phyloP scores from a whole-genome alignment of 257 asterid genomes.

The Solanum pennellii region DNA sequence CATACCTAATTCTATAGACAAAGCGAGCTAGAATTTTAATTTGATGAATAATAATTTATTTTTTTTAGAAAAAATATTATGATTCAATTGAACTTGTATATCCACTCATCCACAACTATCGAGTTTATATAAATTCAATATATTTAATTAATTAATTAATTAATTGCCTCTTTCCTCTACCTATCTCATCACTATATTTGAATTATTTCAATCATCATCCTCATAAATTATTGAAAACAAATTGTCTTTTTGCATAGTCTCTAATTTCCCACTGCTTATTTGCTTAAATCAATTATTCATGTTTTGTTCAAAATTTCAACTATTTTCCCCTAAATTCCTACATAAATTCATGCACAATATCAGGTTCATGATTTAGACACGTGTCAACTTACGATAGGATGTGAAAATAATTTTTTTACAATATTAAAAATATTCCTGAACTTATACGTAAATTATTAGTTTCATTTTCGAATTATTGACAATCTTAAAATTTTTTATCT shows the following conservation, averaged over 20 bases:
- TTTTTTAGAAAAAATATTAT: fast-evolving
- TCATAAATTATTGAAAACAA: background rate
- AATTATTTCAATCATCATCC: background rate
- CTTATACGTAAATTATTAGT: too few species aligned
- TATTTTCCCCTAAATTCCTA: background rate
- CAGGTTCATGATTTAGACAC: background rate
- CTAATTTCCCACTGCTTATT: background rate
- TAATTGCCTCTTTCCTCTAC: background rate
- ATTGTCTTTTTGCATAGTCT: background rate
- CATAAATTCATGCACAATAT: background rate
- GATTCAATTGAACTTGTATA: background rate
- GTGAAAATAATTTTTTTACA: too few species aligned
- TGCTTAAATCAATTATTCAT: background rate
- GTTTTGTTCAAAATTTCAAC: background rate
- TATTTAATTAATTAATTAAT: background rate
- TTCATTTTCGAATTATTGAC: background rate
- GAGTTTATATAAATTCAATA: background rate
- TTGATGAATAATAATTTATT: background rate
- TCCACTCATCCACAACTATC: background rate
- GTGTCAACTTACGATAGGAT: background rate
- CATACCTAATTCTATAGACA: background rate
- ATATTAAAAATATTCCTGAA: too few species aligned
- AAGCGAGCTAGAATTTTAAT: background rate
- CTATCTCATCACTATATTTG: background rate
- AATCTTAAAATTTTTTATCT: background rate